Percentiles rank a stretch among this genome's conserved stretches.
phyloP scores from a whole-genome alignment of 345 rosid genomes.

The Eucalyptus rudis region DNA sequence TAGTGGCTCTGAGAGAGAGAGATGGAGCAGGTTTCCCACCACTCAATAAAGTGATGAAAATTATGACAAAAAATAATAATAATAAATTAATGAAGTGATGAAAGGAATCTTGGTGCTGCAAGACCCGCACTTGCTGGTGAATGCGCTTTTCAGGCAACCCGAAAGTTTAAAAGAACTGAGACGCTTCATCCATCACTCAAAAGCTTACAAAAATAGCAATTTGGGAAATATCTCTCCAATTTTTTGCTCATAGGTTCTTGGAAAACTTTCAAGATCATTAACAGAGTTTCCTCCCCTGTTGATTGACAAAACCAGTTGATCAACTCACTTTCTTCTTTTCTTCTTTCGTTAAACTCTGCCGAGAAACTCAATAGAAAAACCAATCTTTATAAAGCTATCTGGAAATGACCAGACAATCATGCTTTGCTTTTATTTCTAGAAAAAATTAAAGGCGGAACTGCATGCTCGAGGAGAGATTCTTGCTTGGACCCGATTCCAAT shows the following conservation, averaged over 20 bases:
- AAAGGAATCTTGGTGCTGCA: background rate
- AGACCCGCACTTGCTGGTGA: background rate
- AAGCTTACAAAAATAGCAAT: background rate
- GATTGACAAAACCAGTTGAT: background rate
- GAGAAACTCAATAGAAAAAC: background rate
- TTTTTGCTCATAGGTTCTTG: background rate
- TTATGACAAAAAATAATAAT: no score
- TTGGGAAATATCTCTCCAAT: background rate
- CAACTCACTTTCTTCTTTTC: background rate
- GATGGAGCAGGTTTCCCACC: background rate
- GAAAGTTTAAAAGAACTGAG: background rate
- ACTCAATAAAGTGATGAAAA: background rate
- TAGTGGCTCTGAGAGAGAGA: background rate
- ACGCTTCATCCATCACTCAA: background rate
- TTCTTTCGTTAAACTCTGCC: background rate
- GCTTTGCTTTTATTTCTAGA: background rate
- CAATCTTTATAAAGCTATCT: background rate
- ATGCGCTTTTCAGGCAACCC: background rate
- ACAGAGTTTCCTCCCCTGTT: background rate
- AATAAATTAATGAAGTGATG: background rate
- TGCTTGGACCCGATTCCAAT: background rate
- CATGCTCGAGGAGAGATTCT: background rate
- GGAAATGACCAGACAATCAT: background rate
- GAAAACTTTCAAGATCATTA: background rate
- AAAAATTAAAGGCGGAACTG: background rate